Conservation (phyloP, 1,284 basidiomycete genomes). For the Porodaedalea pini region DNA sequence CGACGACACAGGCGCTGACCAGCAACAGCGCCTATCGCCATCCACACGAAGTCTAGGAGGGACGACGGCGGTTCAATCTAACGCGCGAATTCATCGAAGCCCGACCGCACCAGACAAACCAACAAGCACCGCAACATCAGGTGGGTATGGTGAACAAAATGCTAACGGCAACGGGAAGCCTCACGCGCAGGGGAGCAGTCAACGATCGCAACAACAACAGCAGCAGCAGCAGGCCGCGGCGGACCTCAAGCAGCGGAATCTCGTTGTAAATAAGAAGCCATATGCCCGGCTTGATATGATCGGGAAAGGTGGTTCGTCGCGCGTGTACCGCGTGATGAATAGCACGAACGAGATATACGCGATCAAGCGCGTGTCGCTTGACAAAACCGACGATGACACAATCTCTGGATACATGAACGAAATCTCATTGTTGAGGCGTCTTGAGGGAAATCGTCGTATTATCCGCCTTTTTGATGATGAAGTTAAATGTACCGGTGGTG, state of each 20-base stretch:
- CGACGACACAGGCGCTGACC: neutral
- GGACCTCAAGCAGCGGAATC: neutral
- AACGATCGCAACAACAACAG: slow-evolving; percentile 12
- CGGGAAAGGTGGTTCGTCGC: slow-evolving; percentile 90
- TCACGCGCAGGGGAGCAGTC: slow-evolving; percentile 24
- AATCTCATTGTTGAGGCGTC: slow-evolving; percentile 80
- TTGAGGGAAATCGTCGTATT: slow-evolving; percentile 85
- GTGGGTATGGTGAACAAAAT: slow-evolving; percentile 22
- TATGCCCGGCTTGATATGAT: slow-evolving; percentile 85
- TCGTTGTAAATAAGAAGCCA: slow-evolving; percentile 59
- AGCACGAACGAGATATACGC: slow-evolving; percentile 76
- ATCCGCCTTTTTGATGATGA: slow-evolving; percentile 88
- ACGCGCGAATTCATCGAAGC: slow-evolving; percentile 44
- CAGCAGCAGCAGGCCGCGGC: slow-evolving; percentile 2
- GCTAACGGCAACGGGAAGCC: slow-evolving; percentile 23
- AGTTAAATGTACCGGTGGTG: slow-evolving; percentile 53
- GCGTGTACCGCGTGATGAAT: slow-evolving; percentile 86
- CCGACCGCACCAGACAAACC: slow-evolving; percentile 62
- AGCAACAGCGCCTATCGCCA: slow-evolving; percentile 20
- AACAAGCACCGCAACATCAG: slow-evolving; percentile 40
- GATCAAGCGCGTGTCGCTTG: slow-evolving; percentile 83
- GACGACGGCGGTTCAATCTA: slow-evolving; percentile 7
- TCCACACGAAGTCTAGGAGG: slow-evolving; percentile 18
- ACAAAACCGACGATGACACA: slow-evolving; percentile 82
- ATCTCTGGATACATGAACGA: slow-evolving; percentile 94